Conservation (phyloP, 352 stramenopile species). For the Pythium coloratum region DNA sequence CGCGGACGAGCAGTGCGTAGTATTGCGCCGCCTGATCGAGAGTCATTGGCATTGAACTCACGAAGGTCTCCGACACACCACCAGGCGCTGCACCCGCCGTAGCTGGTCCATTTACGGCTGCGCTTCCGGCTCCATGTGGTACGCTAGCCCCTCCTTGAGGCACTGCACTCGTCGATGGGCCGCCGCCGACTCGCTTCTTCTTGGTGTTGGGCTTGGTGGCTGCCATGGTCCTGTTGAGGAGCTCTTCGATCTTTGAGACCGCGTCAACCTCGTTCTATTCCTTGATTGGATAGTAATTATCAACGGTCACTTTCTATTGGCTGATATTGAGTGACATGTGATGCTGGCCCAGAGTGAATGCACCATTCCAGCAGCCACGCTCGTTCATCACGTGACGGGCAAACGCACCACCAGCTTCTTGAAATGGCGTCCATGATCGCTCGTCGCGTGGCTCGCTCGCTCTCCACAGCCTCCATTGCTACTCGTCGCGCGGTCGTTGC, state of each 20-base stretch:
- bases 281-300: conserved; percentile 9
- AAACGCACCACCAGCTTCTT: conserved; percentile 9
- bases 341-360: neutral
- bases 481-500: neutral
- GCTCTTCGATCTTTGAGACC: conserved; percentile 21
- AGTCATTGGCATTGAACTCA: neutral
- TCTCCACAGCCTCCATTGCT: conserved; percentile 1
- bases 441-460: conserved; percentile 10
- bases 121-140: neutral
- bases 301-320: conserved; percentile 8
- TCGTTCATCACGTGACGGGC: neutral
- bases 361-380: too few species aligned
- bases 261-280: neutral
- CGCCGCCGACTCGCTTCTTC: conserved; percentile 13
- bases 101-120: neutral
- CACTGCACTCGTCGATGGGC: neutral
- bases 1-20: conserved; percentile 20
- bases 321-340: neutral
- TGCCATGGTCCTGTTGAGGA: conserved; percentile 9
- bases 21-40: conserved; percentile 2
- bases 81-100: neutral
- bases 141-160: neutral
- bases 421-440: conserved; percentile 15
- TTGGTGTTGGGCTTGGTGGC: conserved; percentile 3
- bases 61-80: neutral